Evolutionary conservation across 2,329 filamentous ascomycete species (phyloP).

Genomic region (Fusarium tjaetaba): DNA sequence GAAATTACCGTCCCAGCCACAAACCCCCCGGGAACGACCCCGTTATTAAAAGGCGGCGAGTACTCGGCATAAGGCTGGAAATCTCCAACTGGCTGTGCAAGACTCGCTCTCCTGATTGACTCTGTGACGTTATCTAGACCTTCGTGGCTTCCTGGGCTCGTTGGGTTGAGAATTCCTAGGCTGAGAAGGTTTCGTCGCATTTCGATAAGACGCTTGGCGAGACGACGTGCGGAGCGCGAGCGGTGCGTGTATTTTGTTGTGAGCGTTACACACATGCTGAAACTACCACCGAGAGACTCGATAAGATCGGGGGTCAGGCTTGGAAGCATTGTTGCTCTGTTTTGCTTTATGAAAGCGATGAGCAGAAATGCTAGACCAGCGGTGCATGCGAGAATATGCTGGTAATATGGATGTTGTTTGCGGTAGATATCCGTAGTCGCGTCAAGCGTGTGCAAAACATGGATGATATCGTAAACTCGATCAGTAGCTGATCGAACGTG

Average conservation of each 20-base stretch:
- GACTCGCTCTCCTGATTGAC: conserved; percentile 9
- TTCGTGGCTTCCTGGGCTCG: conserved; percentile 8
- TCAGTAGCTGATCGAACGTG: conserved; percentile 18
- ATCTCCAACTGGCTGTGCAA: not conserved
- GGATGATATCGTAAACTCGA: conserved; percentile 21
- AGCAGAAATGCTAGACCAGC: conserved; percentile 20
- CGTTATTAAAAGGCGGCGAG: conserved; percentile 8
- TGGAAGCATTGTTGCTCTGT: conserved; percentile 14
- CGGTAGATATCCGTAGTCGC: conserved; percentile 16
- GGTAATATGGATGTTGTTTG: conserved; percentile 27
- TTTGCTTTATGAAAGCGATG: conserved; percentile 29
- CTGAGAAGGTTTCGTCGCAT: conserved; percentile 18
- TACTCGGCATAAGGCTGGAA: conserved; percentile 1
- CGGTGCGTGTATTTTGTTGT: conserved; percentile 18
- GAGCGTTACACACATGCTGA: conserved; percentile 19
- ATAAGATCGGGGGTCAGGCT: conserved; percentile 8
- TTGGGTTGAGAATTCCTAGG: conserved; percentile 2
- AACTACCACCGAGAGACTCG: conserved; percentile 17
- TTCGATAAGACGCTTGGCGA: conserved; percentile 15
- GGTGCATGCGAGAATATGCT: conserved; percentile 23
- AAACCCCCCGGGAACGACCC: not conserved
- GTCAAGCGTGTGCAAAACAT: conserved; percentile 17
- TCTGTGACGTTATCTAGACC: conserved; percentile 15
- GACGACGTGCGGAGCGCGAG: conserved; percentile 14
- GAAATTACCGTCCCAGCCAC: not conserved